Percentiles rank a stretch among this genome's conserved stretches.
Evolutionary conservation across 208 protist species (phyloP).

Genomic region (Crithidia fasciculata): DNA sequence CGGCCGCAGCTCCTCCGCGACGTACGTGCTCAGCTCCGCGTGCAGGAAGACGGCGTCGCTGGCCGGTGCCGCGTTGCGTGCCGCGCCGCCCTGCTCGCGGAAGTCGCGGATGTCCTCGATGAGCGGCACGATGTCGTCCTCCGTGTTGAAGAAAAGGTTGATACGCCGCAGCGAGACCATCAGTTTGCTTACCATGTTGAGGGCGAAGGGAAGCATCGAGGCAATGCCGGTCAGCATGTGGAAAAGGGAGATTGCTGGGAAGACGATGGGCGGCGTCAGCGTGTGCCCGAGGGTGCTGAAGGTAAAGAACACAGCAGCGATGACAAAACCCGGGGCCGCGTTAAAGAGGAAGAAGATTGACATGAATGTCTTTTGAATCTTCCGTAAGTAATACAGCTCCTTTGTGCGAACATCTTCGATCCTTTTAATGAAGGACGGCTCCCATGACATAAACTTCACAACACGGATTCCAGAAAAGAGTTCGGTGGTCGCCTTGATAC

Average conservation of each 20-base stretch:
- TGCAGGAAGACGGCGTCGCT: background rate
- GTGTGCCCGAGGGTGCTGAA: constrained; percentile 46
- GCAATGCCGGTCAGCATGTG: constrained; percentile 79
- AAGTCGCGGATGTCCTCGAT: constrained; percentile 31
- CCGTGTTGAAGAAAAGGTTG: background rate
- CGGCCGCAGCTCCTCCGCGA: too few species aligned
- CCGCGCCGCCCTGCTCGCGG: background rate
- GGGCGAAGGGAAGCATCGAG: constrained; percentile 67
- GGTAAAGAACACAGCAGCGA: constrained; percentile 49
- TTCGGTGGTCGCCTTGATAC: constrained; percentile 90
- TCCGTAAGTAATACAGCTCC: constrained; percentile 32
- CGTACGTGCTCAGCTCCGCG: background rate
- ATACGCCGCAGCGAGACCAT: background rate
- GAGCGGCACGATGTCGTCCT: constrained; percentile 12
- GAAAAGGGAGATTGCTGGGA: constrained; percentile 86
- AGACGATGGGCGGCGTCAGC: constrained; percentile 85
- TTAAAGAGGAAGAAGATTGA: constrained; percentile 51
- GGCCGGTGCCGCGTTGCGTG: background rate
- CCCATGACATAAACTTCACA: constrained; percentile 93
- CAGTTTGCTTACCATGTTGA: background rate
- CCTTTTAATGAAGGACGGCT: constrained; percentile 56
- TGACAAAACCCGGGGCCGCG: constrained; percentile 61
- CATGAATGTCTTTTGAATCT: constrained; percentile 34
- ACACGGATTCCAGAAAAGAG: constrained; percentile 88
- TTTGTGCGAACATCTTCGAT: constrained; percentile 42